Evolutionary conservation across 192 early-diverging fungal species (phyloP).

Genomic region (Chytriomyces sp.): DNA sequence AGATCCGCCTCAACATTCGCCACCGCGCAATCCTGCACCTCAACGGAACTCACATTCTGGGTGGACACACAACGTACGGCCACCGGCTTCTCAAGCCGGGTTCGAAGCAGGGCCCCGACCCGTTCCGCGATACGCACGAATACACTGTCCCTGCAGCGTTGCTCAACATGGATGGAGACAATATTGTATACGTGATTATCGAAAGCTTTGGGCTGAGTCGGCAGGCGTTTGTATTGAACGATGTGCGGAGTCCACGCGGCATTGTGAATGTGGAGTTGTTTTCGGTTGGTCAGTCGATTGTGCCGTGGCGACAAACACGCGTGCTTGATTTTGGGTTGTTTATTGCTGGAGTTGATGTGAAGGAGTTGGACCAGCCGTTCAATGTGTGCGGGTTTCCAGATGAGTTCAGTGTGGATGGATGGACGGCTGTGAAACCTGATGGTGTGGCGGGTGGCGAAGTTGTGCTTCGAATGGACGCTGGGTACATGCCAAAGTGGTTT

Average conservation of each 20-base stretch:
- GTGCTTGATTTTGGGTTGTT: constrained; percentile 55
- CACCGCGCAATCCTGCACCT: constrained; percentile 73
- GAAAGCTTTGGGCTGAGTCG: constrained; percentile 79
- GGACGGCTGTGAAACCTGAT: constrained; percentile 4
- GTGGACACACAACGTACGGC: constrained; percentile 81
- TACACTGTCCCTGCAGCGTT: constrained; percentile 56
- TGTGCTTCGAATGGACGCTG: not conserved
- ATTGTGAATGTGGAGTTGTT: constrained; percentile 62
- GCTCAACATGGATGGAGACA: constrained; percentile 45
- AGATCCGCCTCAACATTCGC: constrained; percentile 71
- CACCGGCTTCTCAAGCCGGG: constrained; percentile 59
- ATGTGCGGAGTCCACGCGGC: constrained; percentile 76
- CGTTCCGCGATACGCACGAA: constrained; percentile 57
- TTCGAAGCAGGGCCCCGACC: constrained; percentile 76
- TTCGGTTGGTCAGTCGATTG: constrained; percentile 23
- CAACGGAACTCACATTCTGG: constrained; percentile 70
- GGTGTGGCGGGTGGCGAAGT: not conserved
- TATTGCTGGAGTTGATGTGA: constrained; percentile 78
- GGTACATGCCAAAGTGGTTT: constrained; percentile 44
- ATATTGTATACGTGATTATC: constrained; percentile 72
- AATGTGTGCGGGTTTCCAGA: constrained; percentile 78
- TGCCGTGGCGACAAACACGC: not conserved
- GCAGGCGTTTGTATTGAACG: constrained; percentile 73
- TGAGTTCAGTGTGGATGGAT: constrained; percentile 53
- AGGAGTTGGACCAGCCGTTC: constrained; percentile 56